A percentile compares a stretch with the other conserved stretches of the same genome.
Conservation (phyloP, 108 stramenopile genomes). For the Licmophora abbreviata region DNA sequence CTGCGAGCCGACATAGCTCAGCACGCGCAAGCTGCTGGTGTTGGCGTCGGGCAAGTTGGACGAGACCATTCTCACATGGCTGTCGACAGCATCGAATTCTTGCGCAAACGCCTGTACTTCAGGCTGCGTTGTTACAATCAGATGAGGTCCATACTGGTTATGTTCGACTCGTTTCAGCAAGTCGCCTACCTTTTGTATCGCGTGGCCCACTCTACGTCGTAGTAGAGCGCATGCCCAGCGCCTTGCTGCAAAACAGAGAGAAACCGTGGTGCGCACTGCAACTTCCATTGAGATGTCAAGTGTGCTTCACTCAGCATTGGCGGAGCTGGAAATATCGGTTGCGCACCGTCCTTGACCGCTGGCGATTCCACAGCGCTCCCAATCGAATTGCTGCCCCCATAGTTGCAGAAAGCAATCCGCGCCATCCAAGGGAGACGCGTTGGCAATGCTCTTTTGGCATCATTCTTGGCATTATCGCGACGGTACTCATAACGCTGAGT, state of each 20-base stretch:
- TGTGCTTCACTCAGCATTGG: no score
- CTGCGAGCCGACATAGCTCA: conserved; percentile 46
- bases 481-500: conserved; percentile 47
- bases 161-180: conserved; percentile 40
- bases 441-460: not conserved
- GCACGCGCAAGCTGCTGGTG: conserved; percentile 26
- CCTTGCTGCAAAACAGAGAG: conserved; percentile 53
- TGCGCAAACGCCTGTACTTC: conserved; percentile 37
- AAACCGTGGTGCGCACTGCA: conserved; percentile 49
- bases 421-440: no score
- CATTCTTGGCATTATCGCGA: conserved; percentile 22
- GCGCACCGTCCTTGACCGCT: no score
- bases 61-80: conserved; percentile 24
- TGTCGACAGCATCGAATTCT: conserved; percentile 51
- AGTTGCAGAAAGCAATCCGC: no score
- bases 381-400: no score
- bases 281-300: conserved; percentile 39
- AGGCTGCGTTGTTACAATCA: conserved; percentile 60
- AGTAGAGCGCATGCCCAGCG: conserved; percentile 62
- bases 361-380: no score
- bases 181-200: conserved; percentile 56
- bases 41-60: conserved; percentile 8
- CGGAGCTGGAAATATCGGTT: not conserved
- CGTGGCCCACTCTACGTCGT: conserved; percentile 61
- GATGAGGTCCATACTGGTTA: conserved; percentile 62